Base-by-base conservation (phyloP, 2,329 filamentous ascomycete genomes). In the Colletotrichum salicis region DNA sequence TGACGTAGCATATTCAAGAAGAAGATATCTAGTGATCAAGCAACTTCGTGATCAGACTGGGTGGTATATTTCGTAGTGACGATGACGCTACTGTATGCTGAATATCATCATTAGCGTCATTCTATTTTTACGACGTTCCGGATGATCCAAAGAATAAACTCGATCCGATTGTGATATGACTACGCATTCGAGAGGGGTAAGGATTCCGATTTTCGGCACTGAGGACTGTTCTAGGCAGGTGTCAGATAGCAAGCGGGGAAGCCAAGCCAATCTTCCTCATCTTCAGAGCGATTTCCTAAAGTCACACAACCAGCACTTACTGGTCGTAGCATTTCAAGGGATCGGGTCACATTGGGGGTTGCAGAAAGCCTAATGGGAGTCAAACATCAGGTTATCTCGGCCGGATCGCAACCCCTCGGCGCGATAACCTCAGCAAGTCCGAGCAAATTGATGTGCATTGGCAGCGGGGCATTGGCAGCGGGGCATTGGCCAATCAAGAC, bases 171-270 rank as follows among this genome's bases (percentile, higher is more conserved):
- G 27, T 29, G 4, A 5, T 22, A 22, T 8, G 41, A 48, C 41
- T 19, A n/a, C 8, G 8, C 41, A 11, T 22, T 19, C 22, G 41
- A 13, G 29, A 19, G 59, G 59, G 27, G 59, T 52, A 22, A 24
- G 19, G 11, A 12, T n/a, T 13, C 41, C 19, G 41, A 62, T 51
- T 35, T 13, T 19, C n/a, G 45, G 13, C 33, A 33, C 13, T 1
- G 11, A 29, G n/a, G 24, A 31, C 59, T 62, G 29, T 41, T 48
- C 59, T 62, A 62, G 60, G 60, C 51, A 62, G 60, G 60, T 62
- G 60, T 24, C 29, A 62, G 22, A 31, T 52, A 22, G 35, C 31
- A 52, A 52, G 60, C 45, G 60, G 60, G 45, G 60, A 62, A 54
- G 60, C 60, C 60, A 62, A 62, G 60, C 24, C 29, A 45, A 24